A percentile compares a stretch with the other conserved stretches of the same genome.
These are phyloP conservation scores for Eimeria necatrix DNA, from an alignment of 169 alveolate species.

Conservation along the genomic window DNA sequence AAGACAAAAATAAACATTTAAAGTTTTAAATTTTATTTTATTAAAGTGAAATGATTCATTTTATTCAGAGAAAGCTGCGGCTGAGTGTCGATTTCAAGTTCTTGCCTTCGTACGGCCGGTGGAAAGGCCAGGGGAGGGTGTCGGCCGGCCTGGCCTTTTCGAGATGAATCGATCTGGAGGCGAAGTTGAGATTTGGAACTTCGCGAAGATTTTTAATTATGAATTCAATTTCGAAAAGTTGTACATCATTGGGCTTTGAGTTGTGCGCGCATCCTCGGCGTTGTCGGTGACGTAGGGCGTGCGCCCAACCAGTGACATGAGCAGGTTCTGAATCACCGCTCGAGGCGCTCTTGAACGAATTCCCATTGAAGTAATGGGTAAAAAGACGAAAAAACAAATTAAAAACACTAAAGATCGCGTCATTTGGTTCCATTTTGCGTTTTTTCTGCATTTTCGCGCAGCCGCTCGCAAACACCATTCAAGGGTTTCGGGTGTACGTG, in stretches of 20 bases:
- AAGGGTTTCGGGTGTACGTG: too few species aligned
- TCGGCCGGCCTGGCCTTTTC: neutral
- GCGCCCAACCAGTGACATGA: neutral
- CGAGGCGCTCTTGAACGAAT: neutral
- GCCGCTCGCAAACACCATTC: too few species aligned
- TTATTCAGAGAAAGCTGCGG: too few species aligned
- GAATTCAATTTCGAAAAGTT: neutral
- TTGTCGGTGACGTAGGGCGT: constrained; percentile 18
- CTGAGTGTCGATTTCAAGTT: too few species aligned
- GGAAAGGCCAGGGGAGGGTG: constrained; percentile 19
- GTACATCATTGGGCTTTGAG: constrained; percentile 52
- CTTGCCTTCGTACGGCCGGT: constrained; percentile 39
- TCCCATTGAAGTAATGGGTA: neutral
- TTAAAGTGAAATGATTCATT: too few species aligned
- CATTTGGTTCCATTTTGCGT: neutral
- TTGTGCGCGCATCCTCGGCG: constrained; percentile 46
- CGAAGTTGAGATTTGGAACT: neutral
- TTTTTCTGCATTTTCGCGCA: too few species aligned
- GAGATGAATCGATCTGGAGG: constrained; percentile 16
- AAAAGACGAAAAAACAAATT: neutral
- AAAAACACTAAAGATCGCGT: neutral
- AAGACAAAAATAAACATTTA: neutral
- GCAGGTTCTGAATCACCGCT: constrained; percentile 2
- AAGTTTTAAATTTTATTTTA: neutral
- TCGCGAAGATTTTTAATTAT: neutral